Evolutionary conservation across 768 basidiomycete genomes (phyloP), one percentile per base, ranked within the genome.

Genomic region (Daedalea quercina): DNA sequence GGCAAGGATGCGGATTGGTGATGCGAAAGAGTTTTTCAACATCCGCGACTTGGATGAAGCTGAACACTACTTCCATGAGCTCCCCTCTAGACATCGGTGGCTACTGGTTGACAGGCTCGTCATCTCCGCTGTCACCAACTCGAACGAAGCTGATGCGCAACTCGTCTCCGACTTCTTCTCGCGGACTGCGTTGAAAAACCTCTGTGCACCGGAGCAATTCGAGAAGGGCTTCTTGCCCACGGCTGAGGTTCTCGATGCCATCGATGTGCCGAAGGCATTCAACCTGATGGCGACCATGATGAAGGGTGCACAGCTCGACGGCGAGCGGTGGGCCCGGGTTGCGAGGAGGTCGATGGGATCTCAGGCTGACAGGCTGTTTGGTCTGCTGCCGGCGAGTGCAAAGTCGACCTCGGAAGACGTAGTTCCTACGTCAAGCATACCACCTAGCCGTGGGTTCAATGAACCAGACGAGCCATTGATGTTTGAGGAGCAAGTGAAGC

Each of bases 221-320:
- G 85, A 91, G 69, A 77, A 84, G 54, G 90, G 90, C 13, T 82
- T 95, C 66, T 64, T 64, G 43, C 75, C 78, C 1, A 75, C 81
- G 47, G 81, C 84, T 24, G 90, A 91, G 68, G 69, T 84, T 51
- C 76, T 98, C 61, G 90, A 92, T 61, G 94, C 97, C 28, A 85
- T 94, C 60, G 94, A 98, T 66, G 88, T 87, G 44, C 94, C 95
- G 8, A 85, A 85, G 63, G 94, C 93, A 0, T 85, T 86, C 71
- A 67, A 76, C 41, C 79, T 84, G 53, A 82, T 90, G 65, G 89
- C 82, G 13, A 72, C 79, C 55, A 81, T 94, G 72, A 68, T 95
- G 52, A 83, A 78, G 65, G 84, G 82, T 28, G 79, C 85, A 17
- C 76, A 75, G 24, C 69, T 94, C 47, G 28, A 85, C 57, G 78